Percentiles rank a stretch among this genome's conserved stretches.
phyloP scores from a whole-genome alignment of 2,329 filamentous ascomycete species.

The Arthrobotrys pseudoclavata region DNA sequence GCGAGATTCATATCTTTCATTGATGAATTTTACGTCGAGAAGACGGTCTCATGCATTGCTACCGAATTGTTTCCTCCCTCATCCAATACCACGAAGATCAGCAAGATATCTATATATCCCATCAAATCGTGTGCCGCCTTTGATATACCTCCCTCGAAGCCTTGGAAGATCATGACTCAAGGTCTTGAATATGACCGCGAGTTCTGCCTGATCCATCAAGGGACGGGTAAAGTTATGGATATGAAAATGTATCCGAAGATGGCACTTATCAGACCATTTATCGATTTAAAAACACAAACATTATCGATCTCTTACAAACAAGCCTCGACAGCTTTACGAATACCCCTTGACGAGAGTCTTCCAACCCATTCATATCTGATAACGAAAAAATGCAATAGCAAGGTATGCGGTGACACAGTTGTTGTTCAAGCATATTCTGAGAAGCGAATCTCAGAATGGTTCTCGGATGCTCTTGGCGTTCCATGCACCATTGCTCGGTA shows the following conservation, averaged over 20 bases:
- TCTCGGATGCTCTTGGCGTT: slow-evolving; percentile 79
- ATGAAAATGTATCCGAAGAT: slow-evolving; percentile 83
- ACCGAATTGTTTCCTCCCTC: slow-evolving; percentile 58
- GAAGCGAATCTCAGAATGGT: slow-evolving; percentile 78
- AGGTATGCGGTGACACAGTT: slow-evolving; percentile 85
- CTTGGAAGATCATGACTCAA: slow-evolving; percentile 84
- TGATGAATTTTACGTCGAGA: slow-evolving; percentile 75
- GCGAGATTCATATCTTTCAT: slow-evolving; percentile 79
- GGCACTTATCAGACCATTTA: slow-evolving; percentile 81
- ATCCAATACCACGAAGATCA: slow-evolving; percentile 46
- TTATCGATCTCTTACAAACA: slow-evolving; percentile 73
- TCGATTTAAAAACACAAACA: slow-evolving; percentile 78
- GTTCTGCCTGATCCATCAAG: slow-evolving; percentile 92
- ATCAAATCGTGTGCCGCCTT: slow-evolving; percentile 95
- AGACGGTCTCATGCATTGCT: slow-evolving; percentile 13
- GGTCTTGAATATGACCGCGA: slow-evolving; percentile 95
- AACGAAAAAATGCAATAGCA: slow-evolving; percentile 64
- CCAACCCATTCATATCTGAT: slow-evolving; percentile 65
- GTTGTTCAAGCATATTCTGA: slow-evolving; percentile 78
- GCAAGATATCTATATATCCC: slow-evolving; percentile 68
- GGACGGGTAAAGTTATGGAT: slow-evolving; percentile 84
- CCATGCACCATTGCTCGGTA: slow-evolving; percentile 88
- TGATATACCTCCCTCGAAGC: slow-evolving; percentile 73
- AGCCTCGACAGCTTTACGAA: slow-evolving; percentile 54
- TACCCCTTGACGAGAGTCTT: slow-evolving; percentile 64